Evolutionary conservation across 345 rosid species (phyloP).

Genomic region (Hibiscus trionum): DNA sequence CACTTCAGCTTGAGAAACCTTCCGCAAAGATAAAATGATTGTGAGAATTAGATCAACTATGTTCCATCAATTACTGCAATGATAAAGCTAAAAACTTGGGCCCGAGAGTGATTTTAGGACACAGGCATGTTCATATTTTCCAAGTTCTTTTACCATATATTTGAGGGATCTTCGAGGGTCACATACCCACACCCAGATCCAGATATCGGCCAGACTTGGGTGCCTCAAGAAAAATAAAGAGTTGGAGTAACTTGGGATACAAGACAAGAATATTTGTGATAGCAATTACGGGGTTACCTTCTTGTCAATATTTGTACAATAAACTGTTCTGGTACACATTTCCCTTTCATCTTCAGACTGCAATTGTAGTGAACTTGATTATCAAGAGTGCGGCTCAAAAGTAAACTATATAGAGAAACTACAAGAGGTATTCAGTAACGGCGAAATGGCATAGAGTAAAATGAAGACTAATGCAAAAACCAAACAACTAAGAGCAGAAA

Average conservation of each 20-base stretch:
- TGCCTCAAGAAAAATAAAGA: background rate
- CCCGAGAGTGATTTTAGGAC: background rate
- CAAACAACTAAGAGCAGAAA: conserved; percentile 1
- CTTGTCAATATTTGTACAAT: conserved; percentile 90
- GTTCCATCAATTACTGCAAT: background rate
- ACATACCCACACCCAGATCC: background rate
- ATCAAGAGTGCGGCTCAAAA: background rate
- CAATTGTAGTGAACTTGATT: conserved; percentile 13
- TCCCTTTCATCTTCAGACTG: conserved; percentile 97
- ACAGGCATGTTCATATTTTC: background rate
- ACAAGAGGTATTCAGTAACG: background rate
- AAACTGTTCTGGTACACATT: conserved; percentile 84
- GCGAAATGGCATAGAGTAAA: background rate
- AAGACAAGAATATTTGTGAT: background rate
- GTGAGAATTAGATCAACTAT: background rate
- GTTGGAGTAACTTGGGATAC: background rate
- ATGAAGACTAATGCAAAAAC: conserved; percentile 7
- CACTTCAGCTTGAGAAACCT: conserved; percentile 79
- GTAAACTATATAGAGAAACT: conserved; percentile 2
- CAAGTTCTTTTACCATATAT: background rate
- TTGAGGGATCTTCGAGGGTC: background rate
- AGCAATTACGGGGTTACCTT: conserved; percentile 35
- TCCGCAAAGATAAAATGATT: conserved; percentile 3
- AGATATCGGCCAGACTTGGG: background rate
- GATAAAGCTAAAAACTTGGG: background rate